phyloP scores from a whole-genome alignment of 306 rosid genomes.

The Trichosanthes cucumerina region DNA sequence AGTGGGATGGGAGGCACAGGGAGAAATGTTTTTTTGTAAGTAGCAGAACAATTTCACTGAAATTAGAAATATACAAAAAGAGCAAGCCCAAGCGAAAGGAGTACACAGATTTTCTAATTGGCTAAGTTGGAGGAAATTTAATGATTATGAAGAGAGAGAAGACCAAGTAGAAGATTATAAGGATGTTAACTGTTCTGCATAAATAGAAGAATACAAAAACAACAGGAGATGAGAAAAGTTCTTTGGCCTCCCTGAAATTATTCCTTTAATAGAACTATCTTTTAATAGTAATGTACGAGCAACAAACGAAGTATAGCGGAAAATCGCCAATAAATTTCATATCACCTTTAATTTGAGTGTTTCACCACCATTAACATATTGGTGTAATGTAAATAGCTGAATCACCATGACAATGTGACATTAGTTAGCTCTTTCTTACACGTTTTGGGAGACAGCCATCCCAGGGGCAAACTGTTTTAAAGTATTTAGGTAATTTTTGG shows the following conservation, averaged over 20 bases:
- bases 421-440: not conserved
- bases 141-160: not conserved
- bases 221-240: not conserved
- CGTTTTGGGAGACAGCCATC: not conserved
- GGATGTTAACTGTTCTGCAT: not conserved
- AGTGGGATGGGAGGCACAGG: not conserved
- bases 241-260: not conserved
- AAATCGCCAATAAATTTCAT: not conserved
- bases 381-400: not conserved
- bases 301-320: not conserved
- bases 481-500: not conserved
- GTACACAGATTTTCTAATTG: not conserved
- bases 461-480: not conserved
- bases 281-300: not conserved
- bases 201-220: not conserved
- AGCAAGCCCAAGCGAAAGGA: not conserved
- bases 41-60: not conserved
- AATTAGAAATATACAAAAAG: not conserved
- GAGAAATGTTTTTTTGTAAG: slow-evolving; percentile 1
- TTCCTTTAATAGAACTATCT: not conserved
- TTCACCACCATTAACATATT: not conserved
- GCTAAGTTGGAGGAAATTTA: not conserved
- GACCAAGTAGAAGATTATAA: not conserved
- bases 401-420: not conserved
- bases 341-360: not conserved